Evolutionary conservation across 345 rosid genomes (phyloP), one percentile per base, ranked within the genome.

Genomic region (Jatropha curcas): DNA sequence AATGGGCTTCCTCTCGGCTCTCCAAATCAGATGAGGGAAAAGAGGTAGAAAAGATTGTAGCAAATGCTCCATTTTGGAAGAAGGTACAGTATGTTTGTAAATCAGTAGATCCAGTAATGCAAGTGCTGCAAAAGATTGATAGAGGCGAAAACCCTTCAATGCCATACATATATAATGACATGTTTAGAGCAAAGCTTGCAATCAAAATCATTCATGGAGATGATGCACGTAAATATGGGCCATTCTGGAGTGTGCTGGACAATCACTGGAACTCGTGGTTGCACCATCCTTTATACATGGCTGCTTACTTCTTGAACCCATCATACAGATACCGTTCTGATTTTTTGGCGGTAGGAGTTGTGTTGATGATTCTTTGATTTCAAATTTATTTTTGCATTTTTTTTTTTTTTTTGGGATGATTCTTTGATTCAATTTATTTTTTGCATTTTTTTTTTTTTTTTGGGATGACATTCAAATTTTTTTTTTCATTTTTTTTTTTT

Each of bases 251-350:
- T 53, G 92, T 86, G 68, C 89, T 94, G 28, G 98, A 92, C 72
- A 82, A 66, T 74, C 88, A 86, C 43, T 89, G 92, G 92, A 88
- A 82, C 83, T 74, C 89, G 48, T 84, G 88, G 83, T 84, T 88
- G 79, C 91, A 80, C 73, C 98, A 94, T 71, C 98, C 98, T 20
- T 93, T 94, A 60, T 83, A 88, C 71, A 86, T 88, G 67, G 97
- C 98, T 77, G 95, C 98, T 45, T 92, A 90, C 83, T 92, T 90
- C 82, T 88, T 94, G 77, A 94, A 92, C 79, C 98, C 97, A 7
- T 84, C 91, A n/a, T 85, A 86, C 64, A 88, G 90, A 61, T 94
- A 89, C 72, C 87, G 83, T 68, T 83, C 85, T 46, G 98, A 94
- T 83, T 89, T 90, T 77, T 59, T 83, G 65, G 78, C 82, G 92